Evolutionary conservation across 106 monocot genomes (phyloP), one percentile per base, ranked within the genome.

Genomic region (Gastrodia elata): DNA sequence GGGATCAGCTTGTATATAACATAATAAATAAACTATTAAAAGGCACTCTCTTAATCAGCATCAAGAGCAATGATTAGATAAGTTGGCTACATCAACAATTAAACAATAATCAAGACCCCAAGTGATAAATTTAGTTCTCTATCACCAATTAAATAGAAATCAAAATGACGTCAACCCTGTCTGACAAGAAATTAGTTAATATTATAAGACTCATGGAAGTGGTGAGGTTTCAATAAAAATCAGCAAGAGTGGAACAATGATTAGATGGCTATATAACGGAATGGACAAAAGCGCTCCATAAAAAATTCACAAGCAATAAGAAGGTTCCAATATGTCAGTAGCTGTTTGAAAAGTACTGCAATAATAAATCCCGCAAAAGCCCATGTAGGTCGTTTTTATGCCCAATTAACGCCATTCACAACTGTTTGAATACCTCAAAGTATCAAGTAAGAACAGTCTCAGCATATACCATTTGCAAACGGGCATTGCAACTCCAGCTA

Each of bases 391-490:
- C 9, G 57, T 5, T 7, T 57, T 57, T 57, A 25, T 24, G 25
- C 25, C 24, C 16, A 57, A 18, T 26, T 57, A 57, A 26, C 57
- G 26, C 22, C 24, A 57, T 57, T 26, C 6, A 7, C 25, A 26
- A 24, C 22, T 8, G 0, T 25, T 9, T 57, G 9, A 6, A 4
- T 24, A 9, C 24, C 6, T 57, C 16, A 25, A 26, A 57, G n/a
- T 22, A 2, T 57, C 57, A 57, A 4, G 25, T 25, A 57, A 57
- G 25, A 57, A 26, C 26, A 57, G 25, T 57, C 22, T 57, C 57
- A 57, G 22, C 57, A 57, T 25, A 26, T 57, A 34, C 64, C 64
- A 33, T 64, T 64, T 64, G 9, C n/a, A 57, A 57, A 64, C 18
- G 64, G 15, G 11, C 64, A 8, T 34, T 64, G 35, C 30, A 65